A percentile compares a stretch with the other conserved stretches of the same genome.
phyloP scores from a whole-genome alignment of 768 basidiomycete genomes.

The Rhodotorula diobovata region DNA sequence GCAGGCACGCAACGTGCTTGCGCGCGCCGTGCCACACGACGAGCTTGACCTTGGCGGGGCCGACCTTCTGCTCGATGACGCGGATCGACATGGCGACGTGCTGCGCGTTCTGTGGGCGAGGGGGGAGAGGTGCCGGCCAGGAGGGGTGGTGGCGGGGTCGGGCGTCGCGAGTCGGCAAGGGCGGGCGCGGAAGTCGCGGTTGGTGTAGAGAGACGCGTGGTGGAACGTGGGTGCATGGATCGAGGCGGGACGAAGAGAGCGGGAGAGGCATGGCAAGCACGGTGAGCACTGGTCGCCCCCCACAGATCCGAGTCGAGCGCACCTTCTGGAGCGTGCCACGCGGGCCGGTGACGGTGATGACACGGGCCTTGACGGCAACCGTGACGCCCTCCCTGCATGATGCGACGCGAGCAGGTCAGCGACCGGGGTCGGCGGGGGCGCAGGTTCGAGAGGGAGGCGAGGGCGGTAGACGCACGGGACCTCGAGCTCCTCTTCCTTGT shows the following conservation, averaged over 20 bases:
- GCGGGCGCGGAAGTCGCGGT: no score
- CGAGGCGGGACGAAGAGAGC: neutral
- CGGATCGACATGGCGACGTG: constrained; percentile 71
- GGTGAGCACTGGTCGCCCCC: neutral
- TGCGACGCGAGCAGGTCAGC: constrained; percentile 18
- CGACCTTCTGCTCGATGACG: constrained; percentile 57
- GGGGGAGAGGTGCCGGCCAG: neutral
- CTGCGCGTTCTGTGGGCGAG: constrained; percentile 59
- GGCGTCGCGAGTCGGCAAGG: no score
- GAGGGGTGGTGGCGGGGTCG: neutral
- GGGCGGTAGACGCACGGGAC: constrained; percentile 56
- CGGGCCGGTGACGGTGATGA: constrained; percentile 86
- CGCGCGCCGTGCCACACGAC: constrained; percentile 97
- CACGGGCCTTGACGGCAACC: constrained; percentile 80
- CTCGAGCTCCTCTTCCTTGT: constrained; percentile 68
- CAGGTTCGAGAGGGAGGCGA: neutral
- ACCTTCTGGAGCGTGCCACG: constrained; percentile 81
- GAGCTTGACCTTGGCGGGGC: constrained; percentile 71
- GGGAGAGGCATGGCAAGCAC: neutral
- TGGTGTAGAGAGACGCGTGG: no score
- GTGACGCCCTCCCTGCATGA: constrained; percentile 60
- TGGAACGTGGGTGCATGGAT: no score
- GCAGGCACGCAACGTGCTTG: constrained; percentile 97
- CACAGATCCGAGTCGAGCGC: neutral
- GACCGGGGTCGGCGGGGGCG: no score